phyloP scores from a whole-genome alignment of 2,329 filamentous ascomycete species.

The Sporothrix curviconia region DNA sequence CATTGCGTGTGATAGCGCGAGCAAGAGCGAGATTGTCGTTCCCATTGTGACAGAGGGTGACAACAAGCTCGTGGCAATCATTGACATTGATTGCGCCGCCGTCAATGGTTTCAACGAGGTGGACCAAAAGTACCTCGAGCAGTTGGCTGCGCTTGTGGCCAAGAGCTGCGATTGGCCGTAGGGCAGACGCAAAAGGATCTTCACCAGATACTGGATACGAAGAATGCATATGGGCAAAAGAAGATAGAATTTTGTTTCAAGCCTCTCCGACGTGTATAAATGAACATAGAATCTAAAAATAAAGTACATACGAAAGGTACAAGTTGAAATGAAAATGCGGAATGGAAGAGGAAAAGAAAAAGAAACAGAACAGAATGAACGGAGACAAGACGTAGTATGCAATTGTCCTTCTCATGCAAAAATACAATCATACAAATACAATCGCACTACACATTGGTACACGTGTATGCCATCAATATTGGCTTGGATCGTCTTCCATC shows the following conservation, averaged over 20 bases:
- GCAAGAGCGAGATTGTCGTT: constrained; percentile 74
- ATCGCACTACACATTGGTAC: neutral
- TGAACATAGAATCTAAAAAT: neutral
- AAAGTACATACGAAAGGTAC: neutral
- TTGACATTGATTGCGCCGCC: constrained; percentile 71
- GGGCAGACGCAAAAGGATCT: no score
- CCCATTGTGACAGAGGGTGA: constrained; percentile 46
- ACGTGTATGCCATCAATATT: neutral
- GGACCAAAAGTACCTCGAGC: constrained; percentile 60
- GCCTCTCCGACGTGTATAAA: no score
- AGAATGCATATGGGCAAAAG: no score
- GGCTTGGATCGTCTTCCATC: neutral
- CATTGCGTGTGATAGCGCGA: constrained; percentile 73
- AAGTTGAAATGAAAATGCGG: no score
- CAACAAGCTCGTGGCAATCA: constrained; percentile 49
- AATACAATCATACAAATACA: neutral
- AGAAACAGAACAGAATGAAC: neutral
- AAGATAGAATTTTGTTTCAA: no score
- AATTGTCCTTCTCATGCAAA: no score
- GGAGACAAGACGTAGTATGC: neutral
- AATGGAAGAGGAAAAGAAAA: no score
- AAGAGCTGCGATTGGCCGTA: constrained; percentile 59
- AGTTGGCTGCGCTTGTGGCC: constrained; percentile 54
- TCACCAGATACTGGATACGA: no score
- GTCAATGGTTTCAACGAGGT: constrained; percentile 61